phyloP scores from a whole-genome alignment of 1,139 yeast genomes.

The Candida mesenterica region DNA sequence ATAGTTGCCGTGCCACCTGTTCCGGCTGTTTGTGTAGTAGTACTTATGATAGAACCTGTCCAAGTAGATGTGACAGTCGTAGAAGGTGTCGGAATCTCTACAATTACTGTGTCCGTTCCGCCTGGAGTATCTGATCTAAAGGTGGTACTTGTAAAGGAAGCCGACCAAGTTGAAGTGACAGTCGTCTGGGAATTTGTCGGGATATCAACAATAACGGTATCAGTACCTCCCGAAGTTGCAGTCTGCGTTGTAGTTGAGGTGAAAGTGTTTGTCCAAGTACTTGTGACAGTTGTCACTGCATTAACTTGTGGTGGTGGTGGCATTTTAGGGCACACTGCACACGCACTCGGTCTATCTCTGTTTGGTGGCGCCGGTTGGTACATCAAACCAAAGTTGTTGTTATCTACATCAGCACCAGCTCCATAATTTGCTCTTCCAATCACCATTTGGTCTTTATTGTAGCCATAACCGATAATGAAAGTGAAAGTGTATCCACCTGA shows the following conservation, averaged over 20 bases:
- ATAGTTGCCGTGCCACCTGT: slow-evolving; percentile 9
- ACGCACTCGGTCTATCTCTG: not conserved
- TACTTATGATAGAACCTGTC: slow-evolving; percentile 3
- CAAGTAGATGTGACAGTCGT: slow-evolving; percentile 9
- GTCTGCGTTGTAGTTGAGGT: not conserved
- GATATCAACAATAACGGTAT: slow-evolving; percentile 16
- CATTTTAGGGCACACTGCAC: not conserved
- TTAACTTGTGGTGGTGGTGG: not conserved
- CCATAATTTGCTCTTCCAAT: not conserved
- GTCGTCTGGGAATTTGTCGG: slow-evolving; percentile 14
- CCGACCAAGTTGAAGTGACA: slow-evolving; percentile 12
- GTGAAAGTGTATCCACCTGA: not conserved
- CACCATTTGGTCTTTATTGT: not conserved
- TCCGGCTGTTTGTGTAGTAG: slow-evolving; percentile 4
- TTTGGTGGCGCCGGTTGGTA: not conserved
- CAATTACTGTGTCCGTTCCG: slow-evolving; percentile 12
- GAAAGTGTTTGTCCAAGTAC: not conserved
- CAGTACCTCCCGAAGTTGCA: slow-evolving; percentile 11
- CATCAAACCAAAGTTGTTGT: not conserved
- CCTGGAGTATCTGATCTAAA: slow-evolving; percentile 10
- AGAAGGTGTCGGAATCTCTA: slow-evolving; percentile 14
- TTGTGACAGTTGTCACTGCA: not conserved
- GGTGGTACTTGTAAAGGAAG: slow-evolving; percentile 9
- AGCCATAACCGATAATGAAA: not conserved
- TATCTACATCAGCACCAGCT: not conserved